Conservation (phyloP, 768 basidiomycete species). For the Scleroderma citrinum region DNA sequence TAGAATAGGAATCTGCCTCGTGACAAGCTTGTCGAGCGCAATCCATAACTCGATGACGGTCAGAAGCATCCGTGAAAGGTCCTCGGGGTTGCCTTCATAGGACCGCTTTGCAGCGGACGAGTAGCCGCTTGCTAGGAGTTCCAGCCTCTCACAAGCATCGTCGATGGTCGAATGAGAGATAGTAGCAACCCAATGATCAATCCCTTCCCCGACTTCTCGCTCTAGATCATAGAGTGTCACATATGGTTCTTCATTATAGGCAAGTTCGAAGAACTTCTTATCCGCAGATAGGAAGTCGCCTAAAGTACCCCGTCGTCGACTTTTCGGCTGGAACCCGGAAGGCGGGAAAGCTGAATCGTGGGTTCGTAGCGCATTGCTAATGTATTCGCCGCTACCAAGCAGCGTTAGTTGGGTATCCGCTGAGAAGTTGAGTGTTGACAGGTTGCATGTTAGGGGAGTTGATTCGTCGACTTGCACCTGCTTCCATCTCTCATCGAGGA, state of each 20-base stretch:
- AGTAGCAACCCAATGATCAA: too few relatives aligned
- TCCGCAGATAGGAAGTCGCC: too few relatives aligned
- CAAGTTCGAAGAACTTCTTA: slow-evolving; percentile 7
- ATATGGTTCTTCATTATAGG: slow-evolving; percentile 7
- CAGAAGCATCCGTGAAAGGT: slow-evolving; percentile 39
- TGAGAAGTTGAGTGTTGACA: slow-evolving; percentile 20
- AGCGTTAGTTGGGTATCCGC: slow-evolving; percentile 32
- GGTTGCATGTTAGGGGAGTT: slow-evolving; percentile 25
- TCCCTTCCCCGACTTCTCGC: slow-evolving; percentile 18
- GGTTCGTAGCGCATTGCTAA: slow-evolving; percentile 12
- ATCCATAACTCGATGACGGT: too few relatives aligned
- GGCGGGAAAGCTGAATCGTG: neutral
- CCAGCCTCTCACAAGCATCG: too few relatives aligned
- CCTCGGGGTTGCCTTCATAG: slow-evolving; percentile 34
- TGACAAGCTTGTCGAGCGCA: slow-evolving; percentile 24
- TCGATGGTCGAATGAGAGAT: slow-evolving; percentile 12
- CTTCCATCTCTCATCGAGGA: slow-evolving; percentile 33
- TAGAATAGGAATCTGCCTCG: slow-evolving; percentile 12
- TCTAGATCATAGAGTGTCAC: slow-evolving; percentile 34
- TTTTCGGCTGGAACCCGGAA: neutral
- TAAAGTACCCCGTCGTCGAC: slow-evolving; percentile 6
- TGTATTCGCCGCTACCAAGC: slow-evolving; percentile 20
- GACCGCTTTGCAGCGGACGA: slow-evolving; percentile 15
- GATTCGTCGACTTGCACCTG: slow-evolving; percentile 24
- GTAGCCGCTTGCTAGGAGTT: slow-evolving; percentile 24